A percentile compares a stretch with the other conserved stretches of the same genome.
These are phyloP conservation scores for Epicoccum nigrum DNA, from an alignment of 2,329 filamentous ascomycete genomes.

Conservation along the genomic window DNA sequence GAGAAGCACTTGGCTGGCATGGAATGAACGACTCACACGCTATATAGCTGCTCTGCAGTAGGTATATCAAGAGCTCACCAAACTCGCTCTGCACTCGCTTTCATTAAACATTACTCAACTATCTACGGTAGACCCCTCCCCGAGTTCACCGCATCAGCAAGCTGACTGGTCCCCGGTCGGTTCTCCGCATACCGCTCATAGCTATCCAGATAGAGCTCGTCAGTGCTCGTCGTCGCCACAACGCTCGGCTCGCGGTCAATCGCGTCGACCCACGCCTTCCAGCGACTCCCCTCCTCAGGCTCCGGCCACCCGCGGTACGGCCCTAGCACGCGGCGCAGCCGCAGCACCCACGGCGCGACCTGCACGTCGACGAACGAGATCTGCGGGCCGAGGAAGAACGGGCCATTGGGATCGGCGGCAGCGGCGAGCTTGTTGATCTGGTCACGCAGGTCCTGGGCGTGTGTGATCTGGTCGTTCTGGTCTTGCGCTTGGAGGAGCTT, in stretches of 20 bases:
- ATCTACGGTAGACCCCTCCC: conserved; percentile 56
- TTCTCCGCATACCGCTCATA: conserved; percentile 70
- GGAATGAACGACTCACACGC: too few relatives aligned
- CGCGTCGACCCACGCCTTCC: conserved; percentile 72
- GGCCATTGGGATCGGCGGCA: conserved; percentile 64
- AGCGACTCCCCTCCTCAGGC: conserved; percentile 66
- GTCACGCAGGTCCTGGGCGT: conserved; percentile 66
- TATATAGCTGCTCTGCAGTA: too few relatives aligned
- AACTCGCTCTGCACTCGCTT: too few relatives aligned
- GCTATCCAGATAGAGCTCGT: conserved; percentile 70
- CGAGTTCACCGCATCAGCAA: conserved; percentile 66
- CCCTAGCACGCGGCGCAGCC: conserved; percentile 69
- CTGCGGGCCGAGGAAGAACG: conserved; percentile 68
- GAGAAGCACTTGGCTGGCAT: too few relatives aligned
- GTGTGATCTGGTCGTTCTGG: conserved; percentile 61
- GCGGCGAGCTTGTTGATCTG: conserved; percentile 68
- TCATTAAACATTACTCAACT: neutral
- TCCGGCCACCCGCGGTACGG: conserved; percentile 71
- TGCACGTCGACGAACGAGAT: conserved; percentile 75
- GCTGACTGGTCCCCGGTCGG: conserved; percentile 62
- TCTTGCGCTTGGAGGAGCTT: conserved; percentile 72
- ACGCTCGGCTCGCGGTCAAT: conserved; percentile 69
- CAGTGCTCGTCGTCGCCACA: conserved; percentile 69
- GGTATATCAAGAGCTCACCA: too few relatives aligned
- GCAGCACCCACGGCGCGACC: conserved; percentile 75